Conservation (phyloP, 2,329 filamentous ascomycete species). For the Cladosporium sp. region DNA sequence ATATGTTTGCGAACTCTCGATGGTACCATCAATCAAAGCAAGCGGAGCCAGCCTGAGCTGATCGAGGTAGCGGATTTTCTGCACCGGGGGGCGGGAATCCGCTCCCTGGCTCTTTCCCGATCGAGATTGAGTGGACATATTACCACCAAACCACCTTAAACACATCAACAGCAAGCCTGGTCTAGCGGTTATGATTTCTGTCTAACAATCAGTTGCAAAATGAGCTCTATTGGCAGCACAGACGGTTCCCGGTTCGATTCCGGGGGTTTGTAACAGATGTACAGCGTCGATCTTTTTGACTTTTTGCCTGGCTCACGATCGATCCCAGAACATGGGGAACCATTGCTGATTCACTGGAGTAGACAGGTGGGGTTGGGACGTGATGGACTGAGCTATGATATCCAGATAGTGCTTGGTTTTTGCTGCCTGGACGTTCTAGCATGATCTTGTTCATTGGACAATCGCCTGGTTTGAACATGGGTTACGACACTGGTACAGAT, state of each 20-base stretch:
- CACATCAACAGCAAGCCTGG: background rate
- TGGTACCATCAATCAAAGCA: no score
- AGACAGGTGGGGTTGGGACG: background rate
- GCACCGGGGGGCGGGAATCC: no score
- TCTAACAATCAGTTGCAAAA: conserved; percentile 7
- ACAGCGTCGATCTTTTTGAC: background rate
- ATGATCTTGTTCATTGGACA: background rate
- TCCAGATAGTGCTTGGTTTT: background rate
- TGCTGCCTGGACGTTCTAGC: background rate
- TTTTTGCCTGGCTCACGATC: background rate
- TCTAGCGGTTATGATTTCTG: conserved; percentile 13
- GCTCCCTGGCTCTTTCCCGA: background rate
- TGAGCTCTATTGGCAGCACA: conserved; percentile 6
- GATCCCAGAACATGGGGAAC: no score
- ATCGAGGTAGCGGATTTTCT: no score
- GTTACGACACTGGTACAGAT: background rate
- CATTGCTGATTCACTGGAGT: background rate
- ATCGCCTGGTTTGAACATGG: background rate
- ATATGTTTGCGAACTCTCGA: no score
- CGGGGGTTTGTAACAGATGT: conserved; percentile 10
- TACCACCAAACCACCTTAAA: fast-evolving
- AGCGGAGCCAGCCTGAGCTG: no score
- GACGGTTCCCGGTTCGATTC: conserved; percentile 10
- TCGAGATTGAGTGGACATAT: background rate
- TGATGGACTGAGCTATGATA: background rate